Conservation (phyloP, 768 basidiomycete genomes). For the Inosperma sp. region DNA sequence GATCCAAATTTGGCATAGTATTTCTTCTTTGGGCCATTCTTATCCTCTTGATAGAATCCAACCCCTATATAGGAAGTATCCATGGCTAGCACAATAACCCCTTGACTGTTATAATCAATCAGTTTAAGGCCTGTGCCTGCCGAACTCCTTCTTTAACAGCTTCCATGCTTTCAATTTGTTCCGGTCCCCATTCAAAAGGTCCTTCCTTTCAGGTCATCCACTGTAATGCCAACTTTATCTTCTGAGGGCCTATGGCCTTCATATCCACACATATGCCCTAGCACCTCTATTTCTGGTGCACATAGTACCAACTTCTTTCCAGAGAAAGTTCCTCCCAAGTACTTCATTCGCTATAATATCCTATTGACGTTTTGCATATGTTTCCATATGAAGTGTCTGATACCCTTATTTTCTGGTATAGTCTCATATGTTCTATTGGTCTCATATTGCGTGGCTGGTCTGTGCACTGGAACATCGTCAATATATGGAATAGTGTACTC, state of each 20-base stretch:
- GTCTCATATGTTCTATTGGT: slow-evolving; percentile 15
- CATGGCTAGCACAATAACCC: slow-evolving; percentile 31
- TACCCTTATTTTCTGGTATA: slow-evolving; percentile 20
- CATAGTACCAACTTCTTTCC: slow-evolving; percentile 27
- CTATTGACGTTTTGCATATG: slow-evolving; percentile 27
- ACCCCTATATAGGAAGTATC: slow-evolving; percentile 34
- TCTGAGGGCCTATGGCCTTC: slow-evolving; percentile 29
- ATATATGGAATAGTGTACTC: slow-evolving; percentile 12
- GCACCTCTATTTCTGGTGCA: slow-evolving; percentile 12
- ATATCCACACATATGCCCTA: slow-evolving; percentile 18
- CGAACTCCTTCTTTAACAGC: slow-evolving; percentile 10
- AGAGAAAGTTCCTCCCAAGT: slow-evolving; percentile 28
- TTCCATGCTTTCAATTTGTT: slow-evolving; percentile 8
- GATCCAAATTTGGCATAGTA: too few relatives aligned
- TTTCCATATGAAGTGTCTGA: slow-evolving; percentile 34
- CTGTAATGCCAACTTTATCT: slow-evolving; percentile 16
- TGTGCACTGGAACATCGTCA: slow-evolving; percentile 10
- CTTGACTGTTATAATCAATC: slow-evolving; percentile 20
- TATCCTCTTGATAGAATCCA: slow-evolving; percentile 34
- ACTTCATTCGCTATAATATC: slow-evolving; percentile 25
- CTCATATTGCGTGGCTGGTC: slow-evolving; percentile 18
- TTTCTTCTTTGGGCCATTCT: too few relatives aligned
- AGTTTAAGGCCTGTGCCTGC: slow-evolving; percentile 18
- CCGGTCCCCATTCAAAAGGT: slow-evolving; percentile 18
- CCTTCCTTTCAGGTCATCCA: slow-evolving; percentile 22